Conservation (phyloP, 345 rosid species). For the Nasturtium officinale region DNA sequence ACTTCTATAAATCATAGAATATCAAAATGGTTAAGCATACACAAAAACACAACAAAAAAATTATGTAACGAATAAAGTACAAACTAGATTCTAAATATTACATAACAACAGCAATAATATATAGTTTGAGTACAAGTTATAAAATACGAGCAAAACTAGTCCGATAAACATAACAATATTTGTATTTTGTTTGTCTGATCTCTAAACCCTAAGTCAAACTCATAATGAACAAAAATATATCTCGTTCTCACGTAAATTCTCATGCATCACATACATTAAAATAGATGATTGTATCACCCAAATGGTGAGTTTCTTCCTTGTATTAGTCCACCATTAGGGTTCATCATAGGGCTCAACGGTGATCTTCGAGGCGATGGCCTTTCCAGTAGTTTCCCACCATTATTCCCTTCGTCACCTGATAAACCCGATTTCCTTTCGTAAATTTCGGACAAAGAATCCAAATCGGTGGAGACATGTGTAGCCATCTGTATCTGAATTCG, state of each 20-base stretch:
- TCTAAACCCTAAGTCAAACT: constrained; percentile 40
- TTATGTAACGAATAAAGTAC: constrained; percentile 8
- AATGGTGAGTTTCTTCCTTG: constrained; percentile 67
- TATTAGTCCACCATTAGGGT: constrained; percentile 47
- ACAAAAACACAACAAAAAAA: not conserved
- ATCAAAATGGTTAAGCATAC: not conserved
- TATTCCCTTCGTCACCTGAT: constrained; percentile 53
- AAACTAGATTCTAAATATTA: constrained; percentile 28
- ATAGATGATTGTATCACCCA: constrained; percentile 46
- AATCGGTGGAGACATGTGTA: constrained; percentile 57
- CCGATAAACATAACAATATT: constrained; percentile 34
- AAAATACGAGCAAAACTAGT: constrained; percentile 38
- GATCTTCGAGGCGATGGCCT: constrained; percentile 76
- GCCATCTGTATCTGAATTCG: constrained; percentile 56
- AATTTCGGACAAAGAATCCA: constrained; percentile 72
- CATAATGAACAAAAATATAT: constrained; percentile 36
- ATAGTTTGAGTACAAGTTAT: constrained; percentile 29
- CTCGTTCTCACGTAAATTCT: constrained; percentile 15
- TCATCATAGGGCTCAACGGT: constrained; percentile 59
- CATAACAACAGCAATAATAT: constrained; percentile 20
- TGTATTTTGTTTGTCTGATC: constrained; percentile 28
- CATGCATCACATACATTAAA: constrained; percentile 26
- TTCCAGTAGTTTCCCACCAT: constrained; percentile 52
- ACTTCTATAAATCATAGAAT: not conserved
- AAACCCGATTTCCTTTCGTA: constrained; percentile 72